Base-by-base conservation (phyloP, 352 stramenopile genomes). In the Phytophthora melonis region DNA sequence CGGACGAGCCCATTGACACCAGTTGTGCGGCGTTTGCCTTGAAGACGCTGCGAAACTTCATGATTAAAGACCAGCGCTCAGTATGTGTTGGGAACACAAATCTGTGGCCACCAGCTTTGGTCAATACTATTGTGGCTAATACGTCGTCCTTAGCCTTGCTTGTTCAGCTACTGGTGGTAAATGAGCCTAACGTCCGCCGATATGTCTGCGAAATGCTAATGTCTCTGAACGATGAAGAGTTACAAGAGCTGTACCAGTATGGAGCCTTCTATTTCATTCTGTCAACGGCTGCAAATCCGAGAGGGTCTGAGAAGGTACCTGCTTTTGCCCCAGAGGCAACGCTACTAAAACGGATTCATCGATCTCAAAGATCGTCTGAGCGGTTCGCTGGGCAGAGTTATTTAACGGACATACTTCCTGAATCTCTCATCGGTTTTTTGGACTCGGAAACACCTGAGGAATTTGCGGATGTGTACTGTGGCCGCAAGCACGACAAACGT, bases 231-330 rank as follows among this genome's bases (percentile, higher is more conserved):
- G 77, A 88, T 53, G 71, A 63, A 0, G 75, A 83, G 11, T 72
- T 89, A 13, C 69, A 87, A 43, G 87, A 86, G 18, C 49, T 95
- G 5, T 93, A 84, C 54, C 64, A 76, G 2, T 91, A 78, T 62
- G 89, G 89, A 18, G 58, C 78, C 0, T 93, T 96, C 47, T 96
- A 90, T 64, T 96, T 96, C 61, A 72, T 94, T 34, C 87, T 96
- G 41, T 81, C 80, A 1, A 78, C 69, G 2, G 76, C 75, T 16
- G 14, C 65, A 3, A 79, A 78, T 34, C 32, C 56, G 7, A 80
- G 66, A 66, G 73, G 65, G 58, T 43, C 36, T 3, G 70, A 76
- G 30, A 71, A 72, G 21, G 47, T 80, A 56, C 60, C 69, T 36
- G 66, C 54, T 32, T 94, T 94, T 30, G 74, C 92, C 6, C 71